phyloP scores from a whole-genome alignment of 148 eudicot genomes.

The Pouteria glomerata region DNA sequence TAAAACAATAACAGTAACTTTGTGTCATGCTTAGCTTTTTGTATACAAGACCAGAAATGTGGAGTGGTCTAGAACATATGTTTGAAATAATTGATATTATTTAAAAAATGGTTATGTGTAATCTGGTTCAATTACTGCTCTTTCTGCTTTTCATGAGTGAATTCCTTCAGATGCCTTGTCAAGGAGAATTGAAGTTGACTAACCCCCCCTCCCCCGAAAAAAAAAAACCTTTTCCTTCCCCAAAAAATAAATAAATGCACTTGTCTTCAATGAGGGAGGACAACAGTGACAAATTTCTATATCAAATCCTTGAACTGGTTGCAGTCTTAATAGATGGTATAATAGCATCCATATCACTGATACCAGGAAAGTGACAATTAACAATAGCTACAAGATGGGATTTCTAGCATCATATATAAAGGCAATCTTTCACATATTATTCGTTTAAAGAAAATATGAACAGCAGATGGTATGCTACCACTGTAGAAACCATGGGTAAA shows the following conservation, averaged over 20 bases:
- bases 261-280: neutral
- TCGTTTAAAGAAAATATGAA: neutral
- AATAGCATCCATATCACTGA: neutral
- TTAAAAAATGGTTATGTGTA: too few species aligned
- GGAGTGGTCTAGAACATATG: neutral
- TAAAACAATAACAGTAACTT: neutral
- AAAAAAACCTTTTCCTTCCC: too few species aligned
- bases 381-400: neutral
- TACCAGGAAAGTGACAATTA: neutral
- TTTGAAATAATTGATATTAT: neutral
- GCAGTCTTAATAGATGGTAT: neutral
- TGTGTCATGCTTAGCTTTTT: neutral
- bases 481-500: neutral
- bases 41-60: neutral
- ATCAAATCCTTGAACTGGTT: neutral
- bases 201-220: too few species aligned
- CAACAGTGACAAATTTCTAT: neutral
- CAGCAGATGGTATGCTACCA: neutral
- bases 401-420: neutral
- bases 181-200: too few species aligned
- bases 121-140: too few species aligned
- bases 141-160: too few species aligned
- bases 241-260: too few species aligned
- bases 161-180: too few species aligned
- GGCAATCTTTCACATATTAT: neutral